Base-by-base conservation (phyloP, 1,139 yeast genomes). In the Pichia sp. region DNA sequence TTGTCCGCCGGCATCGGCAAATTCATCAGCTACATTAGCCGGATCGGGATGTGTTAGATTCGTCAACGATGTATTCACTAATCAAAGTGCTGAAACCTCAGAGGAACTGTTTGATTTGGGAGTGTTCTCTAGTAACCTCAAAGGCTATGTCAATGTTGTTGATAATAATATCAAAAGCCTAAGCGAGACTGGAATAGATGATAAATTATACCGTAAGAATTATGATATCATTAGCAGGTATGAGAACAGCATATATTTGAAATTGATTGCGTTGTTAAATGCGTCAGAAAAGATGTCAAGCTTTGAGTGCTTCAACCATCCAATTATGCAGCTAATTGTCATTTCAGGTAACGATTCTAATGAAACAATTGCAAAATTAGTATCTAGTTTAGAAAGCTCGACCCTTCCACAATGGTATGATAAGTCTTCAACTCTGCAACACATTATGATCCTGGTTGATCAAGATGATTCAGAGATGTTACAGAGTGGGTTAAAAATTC, bases 271-370 rank as follows among this genome's bases (percentile, higher is more conserved):
- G 40, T 76, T 81, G 53, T 63, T 87, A 24, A 71, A 86, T 21
- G 74, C 91, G 0, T 74, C 85, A 14, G 75, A 75, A 2, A 44
- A 76, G 21, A 70, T 87, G 6, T 81, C 89, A 3, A 85, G 96
- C 1, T 90, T 88, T 63, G 98, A 93, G 63, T 83, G 93, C 3
- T 85, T 91, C 62, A 85, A 88, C 57, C 98, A 93, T 62, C 98
- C 99, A 0, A 78, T 90, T 1, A 77, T 90, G 1, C 88, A 91
- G 45, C 66, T 91, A 17, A 74, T 90, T 45, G 84, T 85, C 5
- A 72, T 91, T 3, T 75, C 85, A 43, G 69, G 68, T 12, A 53
- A 58, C 11, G 83, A 81, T 52, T 70, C 83, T 1, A 59, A 81
- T 3, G 83, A 77, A 6, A 40, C 46, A 2, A 46, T 62, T 34